A percentile compares a stretch with the other conserved stretches of the same genome.
Evolutionary conservation across 345 rosid species (phyloP).

Genomic region (Citrus mangshanensis): DNA sequence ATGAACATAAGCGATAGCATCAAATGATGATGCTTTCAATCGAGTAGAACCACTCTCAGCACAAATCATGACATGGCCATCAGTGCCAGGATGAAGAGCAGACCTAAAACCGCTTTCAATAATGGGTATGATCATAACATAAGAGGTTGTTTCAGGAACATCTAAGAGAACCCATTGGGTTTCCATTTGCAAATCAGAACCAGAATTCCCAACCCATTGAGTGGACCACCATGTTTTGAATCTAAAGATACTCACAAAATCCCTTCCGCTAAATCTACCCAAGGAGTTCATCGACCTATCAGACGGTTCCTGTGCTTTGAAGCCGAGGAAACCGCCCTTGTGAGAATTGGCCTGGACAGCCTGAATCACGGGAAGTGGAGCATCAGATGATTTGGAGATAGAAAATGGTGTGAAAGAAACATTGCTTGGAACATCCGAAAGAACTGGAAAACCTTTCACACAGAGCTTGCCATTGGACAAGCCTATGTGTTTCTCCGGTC

Average conservation of each 20-base stretch:
- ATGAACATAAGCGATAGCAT: slow-evolving; percentile 72
- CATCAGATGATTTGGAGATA: slow-evolving; percentile 39
- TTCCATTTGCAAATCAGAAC: slow-evolving; percentile 79
- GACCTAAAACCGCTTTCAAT: slow-evolving; percentile 73
- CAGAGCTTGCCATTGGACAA: slow-evolving; percentile 43
- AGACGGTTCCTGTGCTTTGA: slow-evolving; percentile 40
- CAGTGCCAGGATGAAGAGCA: slow-evolving; percentile 56
- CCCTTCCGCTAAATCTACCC: slow-evolving; percentile 55
- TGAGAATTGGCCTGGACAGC: slow-evolving; percentile 48
- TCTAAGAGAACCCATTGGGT: slow-evolving; percentile 74
- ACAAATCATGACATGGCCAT: slow-evolving; percentile 51
- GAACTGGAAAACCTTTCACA: slow-evolving; percentile 49
- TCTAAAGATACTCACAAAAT: slow-evolving; percentile 63
- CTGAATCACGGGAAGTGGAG: slow-evolving; percentile 46
- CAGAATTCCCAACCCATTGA: slow-evolving; percentile 70
- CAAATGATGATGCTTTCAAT: slow-evolving; percentile 49
- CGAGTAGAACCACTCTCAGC: slow-evolving; percentile 71
- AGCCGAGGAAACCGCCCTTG: slow-evolving; percentile 72
- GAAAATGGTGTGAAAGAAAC: slow-evolving; percentile 49
- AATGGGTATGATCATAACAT: slow-evolving; percentile 56
- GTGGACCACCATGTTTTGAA: slow-evolving; percentile 97
- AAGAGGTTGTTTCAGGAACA: slow-evolving; percentile 57
- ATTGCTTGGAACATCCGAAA: slow-evolving; percentile 65
- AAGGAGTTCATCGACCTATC: slow-evolving; percentile 49
- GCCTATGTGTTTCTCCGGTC: slow-evolving; percentile 26